Evolutionary conservation across 2,329 filamentous ascomycete species (phyloP), one percentile per base, ranked within the genome.

Genomic region (Alternaria burnsii): DNA sequence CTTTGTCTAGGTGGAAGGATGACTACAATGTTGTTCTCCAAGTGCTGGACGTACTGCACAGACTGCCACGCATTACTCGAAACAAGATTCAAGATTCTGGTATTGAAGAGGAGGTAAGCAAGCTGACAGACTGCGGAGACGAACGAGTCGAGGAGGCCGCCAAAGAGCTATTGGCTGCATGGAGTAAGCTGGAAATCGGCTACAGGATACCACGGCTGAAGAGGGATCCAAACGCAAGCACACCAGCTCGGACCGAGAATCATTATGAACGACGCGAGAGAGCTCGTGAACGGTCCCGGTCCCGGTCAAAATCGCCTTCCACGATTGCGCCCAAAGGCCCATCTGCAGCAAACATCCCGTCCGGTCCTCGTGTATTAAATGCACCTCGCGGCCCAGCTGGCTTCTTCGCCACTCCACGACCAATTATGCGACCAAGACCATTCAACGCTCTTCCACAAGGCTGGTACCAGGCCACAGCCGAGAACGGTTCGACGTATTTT

Each of bases 1-100:
- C 92, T 6, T 84, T 99, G 55, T 89, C 88, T 65, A 90, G 91
- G 26, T 99, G 94, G 84, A 88, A 89, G 64, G 91, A 93, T n/a
- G 95, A 98, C 76, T 85, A 89, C 77, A 97, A 97, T 69, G 89
- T 98, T 28, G 88, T 96, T 38, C 81, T 97, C 63, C 95, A 98
- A 79, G 89, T 97, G 28, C 84, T 99, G 63, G 90, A 95, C 66
- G 93, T 99, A 56, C 86, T 99, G 20, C 90, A 96, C 78, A 90
- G 89, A 65, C 91, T 98, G 66, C 95, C 95, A 0, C 90, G 94
- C 10, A 83, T 98, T 51, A 98, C 95, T 20, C 90, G 93, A 61
- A 99, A 99, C 83, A 99, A 99, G 80, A 97, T 99, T 59, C 89
- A 92, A 67, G 94, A 97, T 72, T 97, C 95, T 9, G 97, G 97